Evolutionary conservation across 2,329 filamentous ascomycete genomes (phyloP), one percentile per base, ranked within the genome.

Genomic region (Tolypocladium amazonense): DNA sequence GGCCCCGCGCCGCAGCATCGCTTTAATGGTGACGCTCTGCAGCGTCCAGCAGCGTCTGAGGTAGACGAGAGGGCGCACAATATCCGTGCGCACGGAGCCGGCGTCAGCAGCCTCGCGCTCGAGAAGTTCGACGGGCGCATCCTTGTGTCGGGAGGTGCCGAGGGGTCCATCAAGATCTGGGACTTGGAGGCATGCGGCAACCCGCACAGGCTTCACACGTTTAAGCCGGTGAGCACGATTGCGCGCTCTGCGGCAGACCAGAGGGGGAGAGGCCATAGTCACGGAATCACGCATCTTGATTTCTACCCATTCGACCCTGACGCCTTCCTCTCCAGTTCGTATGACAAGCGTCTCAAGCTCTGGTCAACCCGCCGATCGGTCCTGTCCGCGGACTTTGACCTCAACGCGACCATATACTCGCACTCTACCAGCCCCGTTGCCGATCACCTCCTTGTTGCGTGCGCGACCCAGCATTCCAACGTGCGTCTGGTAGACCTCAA

Each of bases 401-500:
- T 92, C 30, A 83, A 82, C 57, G 81, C 84, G 4, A 87, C 87
- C 38, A 79, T 90, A 56, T 90, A 91, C 73, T 86, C 88, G 1
- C 92, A 96, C 71, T 85, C 89, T 0, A 81, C 90, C 33, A 96
- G 92, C 0, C 82, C 87, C 50, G 76, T 92, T 60, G 82, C 90
- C 59, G 76, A 84, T 58, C 81, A 92, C 68, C 79, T 96, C 0
- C 81, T 96, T 4, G 89, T 97, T 12, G 92, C 93, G 12, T 94
- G 91, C 68, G 92, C 89, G 0, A 95, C 92, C 0, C 91, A 95
- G 64, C 87, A 94, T 69, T 90, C 90, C 8, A 82, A 89, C 33
- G 88, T 96, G 18, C 86, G 92, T 20, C 82, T 97, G 8, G 85
- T 97, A 7, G 93, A 97, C 70, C 79, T 97, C 39, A 88, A 89